These are phyloP conservation scores for Nakataea oryzae DNA, from an alignment of 2,329 filamentous ascomycete genomes.

Conservation along the genomic window DNA sequence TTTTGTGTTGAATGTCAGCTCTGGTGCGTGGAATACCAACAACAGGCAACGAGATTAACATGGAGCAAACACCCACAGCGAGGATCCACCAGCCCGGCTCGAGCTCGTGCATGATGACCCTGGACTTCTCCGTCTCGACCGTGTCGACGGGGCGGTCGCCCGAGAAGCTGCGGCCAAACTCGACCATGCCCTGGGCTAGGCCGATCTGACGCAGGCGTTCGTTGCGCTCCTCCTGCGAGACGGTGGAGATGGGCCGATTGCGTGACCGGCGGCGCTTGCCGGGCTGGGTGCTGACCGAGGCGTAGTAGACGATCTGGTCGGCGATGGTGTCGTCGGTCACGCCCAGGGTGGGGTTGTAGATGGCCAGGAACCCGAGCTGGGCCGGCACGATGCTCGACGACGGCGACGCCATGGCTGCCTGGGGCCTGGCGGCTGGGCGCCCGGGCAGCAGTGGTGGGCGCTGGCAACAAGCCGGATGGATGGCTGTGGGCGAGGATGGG, in stretches of 20 bases:
- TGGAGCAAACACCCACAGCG: conserved; percentile 49
- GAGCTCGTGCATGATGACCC: conserved; percentile 77
- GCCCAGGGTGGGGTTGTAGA: conserved; percentile 69
- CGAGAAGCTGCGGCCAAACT: conserved; percentile 83
- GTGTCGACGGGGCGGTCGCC: conserved; percentile 65
- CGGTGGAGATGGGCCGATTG: conserved; percentile 26
- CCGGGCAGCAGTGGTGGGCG: too few species aligned
- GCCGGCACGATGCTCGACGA: conserved; percentile 50
- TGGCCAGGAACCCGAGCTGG: conserved; percentile 80
- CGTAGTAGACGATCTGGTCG: conserved; percentile 90
- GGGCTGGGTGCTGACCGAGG: conserved; percentile 35
- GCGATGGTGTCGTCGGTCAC: conserved; percentile 57
- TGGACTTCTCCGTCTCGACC: conserved; percentile 83
- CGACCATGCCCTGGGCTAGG: conserved; percentile 91
- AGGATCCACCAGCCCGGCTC: conserved; percentile 94
- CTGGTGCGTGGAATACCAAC: neutral
- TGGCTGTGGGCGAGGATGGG: neutral
- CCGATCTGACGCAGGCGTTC: conserved; percentile 87
- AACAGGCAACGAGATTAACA: neutral
- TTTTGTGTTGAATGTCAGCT: neutral
- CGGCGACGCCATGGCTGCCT: neutral
- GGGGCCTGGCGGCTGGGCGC: neutral
- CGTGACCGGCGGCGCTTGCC: neutral
- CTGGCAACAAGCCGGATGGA: neutral
- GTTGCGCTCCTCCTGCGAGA: conserved; percentile 61